Conservation (phyloP, 805 yeast species). For the Candida sakaeoensis region DNA sequence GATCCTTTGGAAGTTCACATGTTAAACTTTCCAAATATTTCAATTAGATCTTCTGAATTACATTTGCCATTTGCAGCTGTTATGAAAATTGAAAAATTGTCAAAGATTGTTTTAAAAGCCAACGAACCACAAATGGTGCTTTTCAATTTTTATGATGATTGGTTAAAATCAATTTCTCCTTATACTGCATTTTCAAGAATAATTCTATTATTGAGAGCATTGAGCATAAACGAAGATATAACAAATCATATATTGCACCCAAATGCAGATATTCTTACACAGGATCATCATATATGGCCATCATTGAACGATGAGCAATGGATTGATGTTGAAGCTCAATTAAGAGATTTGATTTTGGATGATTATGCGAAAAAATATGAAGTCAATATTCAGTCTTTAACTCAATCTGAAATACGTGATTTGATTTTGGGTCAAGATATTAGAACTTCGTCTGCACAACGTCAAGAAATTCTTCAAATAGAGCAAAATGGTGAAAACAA, state of each 20-base stretch:
- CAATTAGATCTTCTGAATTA: slow-evolving; percentile 85
- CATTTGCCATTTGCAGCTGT: slow-evolving; percentile 88
- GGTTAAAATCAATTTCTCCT: slow-evolving; percentile 80
- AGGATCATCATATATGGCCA: slow-evolving; percentile 92
- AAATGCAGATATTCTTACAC: slow-evolving; percentile 63
- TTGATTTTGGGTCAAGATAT: slow-evolving; percentile 92
- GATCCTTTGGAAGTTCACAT: slow-evolving; percentile 97
- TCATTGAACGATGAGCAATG: slow-evolving; percentile 83
- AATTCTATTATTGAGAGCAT: slow-evolving; percentile 74
- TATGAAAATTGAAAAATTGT: slow-evolving; percentile 72
- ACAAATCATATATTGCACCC: slow-evolving; percentile 75
- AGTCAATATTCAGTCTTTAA: slow-evolving; percentile 80
- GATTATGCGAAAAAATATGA: slow-evolving; percentile 85
- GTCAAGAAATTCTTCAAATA: slow-evolving; percentile 80
- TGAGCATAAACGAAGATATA: slow-evolving; percentile 72
- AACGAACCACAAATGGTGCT: slow-evolving; percentile 91
- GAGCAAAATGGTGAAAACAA: slow-evolving; percentile 44
- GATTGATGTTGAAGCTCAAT: slow-evolving; percentile 81
- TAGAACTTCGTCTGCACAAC: slow-evolving; percentile 79
- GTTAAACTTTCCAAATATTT: slow-evolving; percentile 92
- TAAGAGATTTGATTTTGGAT: slow-evolving; percentile 80
- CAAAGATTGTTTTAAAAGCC: slow-evolving; percentile 77
- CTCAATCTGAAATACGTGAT: slow-evolving; percentile 92
- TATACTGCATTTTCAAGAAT: slow-evolving; percentile 93
- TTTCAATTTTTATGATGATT: slow-evolving; percentile 90